Percentiles rank a stretch among this genome's conserved stretches.
These are phyloP conservation scores for Fonsecaea monophora DNA, from an alignment of 2,329 filamentous ascomycete genomes.

Conservation along the genomic window DNA sequence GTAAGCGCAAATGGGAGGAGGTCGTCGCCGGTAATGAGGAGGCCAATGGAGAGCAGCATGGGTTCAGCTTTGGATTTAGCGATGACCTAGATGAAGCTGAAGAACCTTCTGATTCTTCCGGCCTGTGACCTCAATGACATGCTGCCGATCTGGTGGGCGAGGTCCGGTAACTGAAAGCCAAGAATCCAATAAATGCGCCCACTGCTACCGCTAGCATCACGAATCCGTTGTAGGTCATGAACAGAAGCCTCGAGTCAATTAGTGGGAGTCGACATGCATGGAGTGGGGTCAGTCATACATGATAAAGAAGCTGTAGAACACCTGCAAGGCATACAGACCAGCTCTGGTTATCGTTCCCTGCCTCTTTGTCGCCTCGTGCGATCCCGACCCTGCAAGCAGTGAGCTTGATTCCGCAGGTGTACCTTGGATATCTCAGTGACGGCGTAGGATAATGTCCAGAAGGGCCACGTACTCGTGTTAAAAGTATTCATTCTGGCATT, in stretches of 20 bases:
- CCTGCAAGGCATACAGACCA: slow-evolving; percentile 85
- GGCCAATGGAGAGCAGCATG: slow-evolving; percentile 48
- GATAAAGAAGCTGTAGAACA: slow-evolving; percentile 99
- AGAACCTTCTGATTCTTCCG: not conserved
- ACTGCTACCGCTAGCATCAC: slow-evolving; percentile 91
- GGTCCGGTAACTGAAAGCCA: slow-evolving; percentile 75
- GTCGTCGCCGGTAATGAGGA: slow-evolving; percentile 66
- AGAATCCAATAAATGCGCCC: slow-evolving; percentile 86
- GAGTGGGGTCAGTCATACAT: slow-evolving; percentile 67
- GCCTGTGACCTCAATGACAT: slow-evolving; percentile 70
- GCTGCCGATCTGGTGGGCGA: slow-evolving; percentile 83
- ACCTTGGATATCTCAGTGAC: slow-evolving; percentile 39
- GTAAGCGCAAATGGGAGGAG: slow-evolving; percentile 85
- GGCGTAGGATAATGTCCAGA: slow-evolving; percentile 10
- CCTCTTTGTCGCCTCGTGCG: slow-evolving; percentile 66
- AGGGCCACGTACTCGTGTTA: slow-evolving; percentile 35
- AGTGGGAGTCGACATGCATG: not conserved
- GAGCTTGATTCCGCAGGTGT: slow-evolving; percentile 62
- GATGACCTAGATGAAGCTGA: slow-evolving; percentile 60
- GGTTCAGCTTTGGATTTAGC: slow-evolving; percentile 71
- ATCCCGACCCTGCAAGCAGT: slow-evolving; percentile 76
- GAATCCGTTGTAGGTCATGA: slow-evolving; percentile 99
- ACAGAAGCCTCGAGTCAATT: slow-evolving; percentile 73
- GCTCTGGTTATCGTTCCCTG: slow-evolving; percentile 80
- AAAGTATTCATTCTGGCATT: slow-evolving; percentile 44